These are phyloP conservation scores for Solanum virginianum DNA, from an alignment of 257 asterid genomes.

Conservation along the genomic window DNA sequence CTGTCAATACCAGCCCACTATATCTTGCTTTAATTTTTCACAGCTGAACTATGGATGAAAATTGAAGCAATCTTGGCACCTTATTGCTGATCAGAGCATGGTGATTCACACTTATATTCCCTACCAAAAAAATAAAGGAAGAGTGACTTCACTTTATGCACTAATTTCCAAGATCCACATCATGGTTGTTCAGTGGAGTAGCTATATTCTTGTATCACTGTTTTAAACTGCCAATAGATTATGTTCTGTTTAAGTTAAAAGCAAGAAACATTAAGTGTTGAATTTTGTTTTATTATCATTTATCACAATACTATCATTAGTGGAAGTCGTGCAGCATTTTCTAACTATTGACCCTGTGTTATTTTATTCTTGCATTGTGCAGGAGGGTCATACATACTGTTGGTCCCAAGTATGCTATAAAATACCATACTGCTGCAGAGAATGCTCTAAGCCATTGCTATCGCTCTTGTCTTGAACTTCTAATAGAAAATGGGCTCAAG, in stretches of 20 bases:
- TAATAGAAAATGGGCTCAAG: constrained; percentile 41
- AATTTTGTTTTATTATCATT: background rate
- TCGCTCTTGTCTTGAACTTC: constrained; percentile 35
- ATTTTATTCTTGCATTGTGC: constrained; percentile 16
- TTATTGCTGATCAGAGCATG: background rate
- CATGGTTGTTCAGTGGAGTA: background rate
- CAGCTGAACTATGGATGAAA: background rate
- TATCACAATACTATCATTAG: background rate
- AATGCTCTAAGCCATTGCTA: constrained; percentile 97
- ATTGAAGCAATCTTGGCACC: background rate
- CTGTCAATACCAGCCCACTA: background rate
- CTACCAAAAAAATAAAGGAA: background rate
- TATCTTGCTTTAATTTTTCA: background rate
- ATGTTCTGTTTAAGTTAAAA: background rate
- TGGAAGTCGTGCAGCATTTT: background rate
- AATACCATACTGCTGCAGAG: constrained; percentile 97
- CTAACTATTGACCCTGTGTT: background rate
- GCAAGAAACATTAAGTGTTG: background rate
- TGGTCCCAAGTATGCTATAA: constrained; percentile 95
- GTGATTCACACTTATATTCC: background rate
- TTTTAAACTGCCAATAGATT: background rate
- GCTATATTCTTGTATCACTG: background rate
- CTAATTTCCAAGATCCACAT: background rate
- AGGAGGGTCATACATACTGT: constrained; percentile 98
- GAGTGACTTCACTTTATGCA: background rate